A percentile compares a stretch with the other conserved stretches of the same genome.
phyloP scores from a whole-genome alignment of 768 basidiomycete genomes.

The Xerocomus spinulosus region DNA sequence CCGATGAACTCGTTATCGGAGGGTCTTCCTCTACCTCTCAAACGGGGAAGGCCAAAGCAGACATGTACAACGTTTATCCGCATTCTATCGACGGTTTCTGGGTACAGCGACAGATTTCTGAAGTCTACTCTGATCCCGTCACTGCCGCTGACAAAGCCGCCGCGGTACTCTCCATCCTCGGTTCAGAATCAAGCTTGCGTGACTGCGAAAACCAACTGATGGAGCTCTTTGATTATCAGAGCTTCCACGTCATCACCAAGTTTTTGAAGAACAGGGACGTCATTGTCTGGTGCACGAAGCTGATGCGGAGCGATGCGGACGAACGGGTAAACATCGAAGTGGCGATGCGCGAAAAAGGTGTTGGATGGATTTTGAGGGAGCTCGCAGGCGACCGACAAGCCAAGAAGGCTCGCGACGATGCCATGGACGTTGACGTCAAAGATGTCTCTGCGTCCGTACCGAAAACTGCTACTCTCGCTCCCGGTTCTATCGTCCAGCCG shows the following conservation, averaged over 20 bases:
- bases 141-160: conserved; percentile 91
- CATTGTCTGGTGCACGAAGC: conserved; percentile 96
- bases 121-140: conserved; percentile 90
- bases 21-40: conserved; percentile 50
- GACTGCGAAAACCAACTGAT: conserved; percentile 96
- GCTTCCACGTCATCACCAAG: conserved; percentile 83
- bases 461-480: conserved; percentile 80
- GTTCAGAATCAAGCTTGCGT: conserved; percentile 80
- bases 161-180: conserved; percentile 76
- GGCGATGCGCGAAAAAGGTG: conserved; percentile 95
- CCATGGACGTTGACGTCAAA: conserved; percentile 78
- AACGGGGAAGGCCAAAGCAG: conserved; percentile 47
- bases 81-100: conserved; percentile 96
- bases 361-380: conserved; percentile 92
- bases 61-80: conserved; percentile 80
- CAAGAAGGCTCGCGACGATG: conserved; percentile 46
- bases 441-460: conserved; percentile 46
- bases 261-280: conserved; percentile 95
- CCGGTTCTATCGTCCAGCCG: conserved; percentile 84
- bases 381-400: conserved; percentile 76
- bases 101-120: conserved; percentile 92
- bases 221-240: conserved; percentile 92
- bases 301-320: conserved; percentile 84
- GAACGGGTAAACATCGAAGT: conserved; percentile 93
- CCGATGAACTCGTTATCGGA: conserved; percentile 78